These are phyloP conservation scores for Escallonia rubra DNA, from an alignment of 129 eudicot species.

Conservation along the genomic window DNA sequence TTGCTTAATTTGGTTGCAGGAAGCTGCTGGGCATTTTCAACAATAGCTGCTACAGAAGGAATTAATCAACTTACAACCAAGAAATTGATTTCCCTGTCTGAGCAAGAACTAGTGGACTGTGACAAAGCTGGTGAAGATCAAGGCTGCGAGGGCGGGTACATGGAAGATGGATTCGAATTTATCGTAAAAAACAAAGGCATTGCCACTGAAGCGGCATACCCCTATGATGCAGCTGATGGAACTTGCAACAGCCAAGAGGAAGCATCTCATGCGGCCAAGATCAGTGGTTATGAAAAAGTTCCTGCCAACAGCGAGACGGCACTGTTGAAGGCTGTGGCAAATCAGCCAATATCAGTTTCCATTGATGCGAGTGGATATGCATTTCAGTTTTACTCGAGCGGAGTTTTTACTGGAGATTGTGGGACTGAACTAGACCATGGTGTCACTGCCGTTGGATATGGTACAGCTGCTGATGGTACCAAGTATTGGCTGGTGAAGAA, in stretches of 20 bases:
- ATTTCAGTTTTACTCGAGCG: constrained; percentile 6
- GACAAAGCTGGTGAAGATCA: neutral
- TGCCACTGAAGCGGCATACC: neutral
- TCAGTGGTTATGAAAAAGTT: neutral
- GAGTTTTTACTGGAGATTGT: constrained; percentile 6
- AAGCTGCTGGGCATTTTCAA: neutral
- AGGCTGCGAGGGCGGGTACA: neutral
- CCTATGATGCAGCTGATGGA: neutral
- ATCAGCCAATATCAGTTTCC: neutral
- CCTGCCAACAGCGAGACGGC: neutral
- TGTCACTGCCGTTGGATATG: constrained; percentile 11
- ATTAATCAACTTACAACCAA: neutral
- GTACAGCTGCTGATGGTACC: constrained; percentile 7
- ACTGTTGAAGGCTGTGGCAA: neutral
- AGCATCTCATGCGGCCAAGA: neutral
- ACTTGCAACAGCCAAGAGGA: neutral
- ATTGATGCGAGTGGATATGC: constrained; percentile 3
- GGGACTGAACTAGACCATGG: constrained; percentile 10
- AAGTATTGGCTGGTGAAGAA: constrained; percentile 12
- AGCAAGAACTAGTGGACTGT: neutral
- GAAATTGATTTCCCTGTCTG: neutral
- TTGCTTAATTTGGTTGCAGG: neutral
- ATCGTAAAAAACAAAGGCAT: neutral
- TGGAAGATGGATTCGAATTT: neutral
- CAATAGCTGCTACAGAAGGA: neutral